Conservation (phyloP, 192 early-diverging fungal genomes). For the Coemansia aciculifera region DNA sequence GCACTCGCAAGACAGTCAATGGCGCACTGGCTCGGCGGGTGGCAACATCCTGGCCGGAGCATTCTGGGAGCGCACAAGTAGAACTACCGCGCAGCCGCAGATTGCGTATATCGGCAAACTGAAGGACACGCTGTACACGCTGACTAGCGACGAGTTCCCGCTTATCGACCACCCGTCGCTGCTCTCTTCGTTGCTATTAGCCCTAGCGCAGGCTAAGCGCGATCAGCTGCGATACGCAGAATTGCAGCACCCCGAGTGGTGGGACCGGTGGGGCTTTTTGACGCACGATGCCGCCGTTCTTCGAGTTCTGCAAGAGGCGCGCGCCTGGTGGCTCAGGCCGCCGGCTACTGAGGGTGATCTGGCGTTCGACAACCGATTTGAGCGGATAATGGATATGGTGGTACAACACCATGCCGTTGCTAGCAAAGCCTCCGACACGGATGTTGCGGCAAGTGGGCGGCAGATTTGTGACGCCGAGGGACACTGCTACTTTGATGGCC, state of each 20-base stretch:
- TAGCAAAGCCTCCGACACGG: not conserved
- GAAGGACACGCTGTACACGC: constrained; percentile 67
- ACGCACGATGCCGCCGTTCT: constrained; percentile 42
- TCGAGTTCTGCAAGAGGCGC: constrained; percentile 48
- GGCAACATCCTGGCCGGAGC: constrained; percentile 39
- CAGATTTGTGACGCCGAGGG: constrained; percentile 16
- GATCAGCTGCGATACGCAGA: constrained; percentile 47
- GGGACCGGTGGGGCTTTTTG: constrained; percentile 50
- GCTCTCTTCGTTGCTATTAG: constrained; percentile 47
- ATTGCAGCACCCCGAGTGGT: constrained; percentile 41
- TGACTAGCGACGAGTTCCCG: constrained; percentile 69
- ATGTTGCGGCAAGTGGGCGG: not conserved
- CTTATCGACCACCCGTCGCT: constrained; percentile 53
- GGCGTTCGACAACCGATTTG: constrained; percentile 28
- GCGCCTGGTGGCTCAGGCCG: constrained; percentile 36
- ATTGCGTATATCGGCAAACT: constrained; percentile 66
- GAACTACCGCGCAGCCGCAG: constrained; percentile 18
- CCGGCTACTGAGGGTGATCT: constrained; percentile 9
- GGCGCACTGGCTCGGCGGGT: constrained; percentile 47
- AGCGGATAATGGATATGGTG: constrained; percentile 27
- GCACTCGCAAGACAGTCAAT: constrained; percentile 27
- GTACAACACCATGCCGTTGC: constrained; percentile 19
- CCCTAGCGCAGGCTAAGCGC: constrained; percentile 37
- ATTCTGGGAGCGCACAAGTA: constrained; percentile 47
- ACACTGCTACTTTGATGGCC: constrained; percentile 23